phyloP scores from a whole-genome alignment of 108 stramenopile species.

The Cyclostephanos invisitatus region DNA sequence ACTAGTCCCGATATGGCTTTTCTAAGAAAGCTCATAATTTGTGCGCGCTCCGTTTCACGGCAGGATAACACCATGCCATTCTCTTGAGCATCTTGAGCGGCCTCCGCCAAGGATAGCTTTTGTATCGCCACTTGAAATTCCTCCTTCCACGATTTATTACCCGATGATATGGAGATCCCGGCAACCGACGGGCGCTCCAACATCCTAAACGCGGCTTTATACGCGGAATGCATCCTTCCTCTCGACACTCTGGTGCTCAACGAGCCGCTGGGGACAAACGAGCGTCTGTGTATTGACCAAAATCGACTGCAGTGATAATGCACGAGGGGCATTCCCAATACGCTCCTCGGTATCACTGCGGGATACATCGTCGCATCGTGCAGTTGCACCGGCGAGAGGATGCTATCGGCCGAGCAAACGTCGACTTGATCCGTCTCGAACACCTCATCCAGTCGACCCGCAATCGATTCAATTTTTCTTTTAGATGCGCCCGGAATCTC shows the following conservation, averaged over 20 bases:
- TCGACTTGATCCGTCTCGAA: constrained; percentile 82
- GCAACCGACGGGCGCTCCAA: neutral
- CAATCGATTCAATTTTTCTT: constrained; percentile 12
- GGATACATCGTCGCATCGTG: constrained; percentile 10
- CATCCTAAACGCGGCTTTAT: constrained; percentile 51
- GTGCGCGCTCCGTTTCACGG: constrained; percentile 62
- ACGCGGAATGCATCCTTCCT: constrained; percentile 52
- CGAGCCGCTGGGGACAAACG: constrained; percentile 77
- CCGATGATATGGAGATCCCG: neutral
- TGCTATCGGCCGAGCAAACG: constrained; percentile 41
- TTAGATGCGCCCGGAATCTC: constrained; percentile 57
- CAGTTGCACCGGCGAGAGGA: constrained; percentile 60
- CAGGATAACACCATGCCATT: constrained; percentile 55
- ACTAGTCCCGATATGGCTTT: constrained; percentile 54
- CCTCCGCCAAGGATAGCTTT: constrained; percentile 73
- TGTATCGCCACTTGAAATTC: constrained; percentile 59
- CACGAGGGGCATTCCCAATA: constrained; percentile 52
- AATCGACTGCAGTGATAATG: constrained; percentile 70
- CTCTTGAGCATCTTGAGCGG: constrained; percentile 63
- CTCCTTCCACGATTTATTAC: constrained; percentile 50
- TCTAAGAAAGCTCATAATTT: constrained; percentile 65
- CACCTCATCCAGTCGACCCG: constrained; percentile 56
- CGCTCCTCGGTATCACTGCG: constrained; percentile 1
- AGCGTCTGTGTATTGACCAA: constrained; percentile 71
- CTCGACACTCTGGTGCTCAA: constrained; percentile 42